Evolutionary conservation across 1,284 basidiomycete genomes (phyloP).

Genomic region (Anthracocystis setariae): DNA sequence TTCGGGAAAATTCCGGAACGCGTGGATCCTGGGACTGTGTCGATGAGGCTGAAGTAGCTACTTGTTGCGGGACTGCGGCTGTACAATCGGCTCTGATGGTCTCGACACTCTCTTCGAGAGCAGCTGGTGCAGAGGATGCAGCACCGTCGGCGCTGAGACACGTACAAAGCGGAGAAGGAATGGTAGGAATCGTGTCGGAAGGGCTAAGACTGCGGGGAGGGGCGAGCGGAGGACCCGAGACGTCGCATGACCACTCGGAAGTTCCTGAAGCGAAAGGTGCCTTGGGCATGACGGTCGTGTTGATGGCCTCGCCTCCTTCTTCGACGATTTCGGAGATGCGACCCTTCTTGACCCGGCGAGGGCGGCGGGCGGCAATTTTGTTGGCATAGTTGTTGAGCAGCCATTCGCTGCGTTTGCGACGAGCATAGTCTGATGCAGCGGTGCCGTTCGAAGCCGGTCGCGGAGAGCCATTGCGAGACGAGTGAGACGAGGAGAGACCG

Average conservation of each 20-base stretch:
- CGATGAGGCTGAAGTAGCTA: neutral
- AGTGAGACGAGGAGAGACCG: slow-evolving; percentile 14
- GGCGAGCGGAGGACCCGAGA: slow-evolving; percentile 48
- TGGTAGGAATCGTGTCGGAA: slow-evolving; percentile 58
- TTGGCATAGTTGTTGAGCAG: slow-evolving; percentile 52
- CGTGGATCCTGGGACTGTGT: neutral
- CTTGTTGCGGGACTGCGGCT: neutral
- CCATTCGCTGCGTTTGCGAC: slow-evolving; percentile 53
- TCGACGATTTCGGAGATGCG: slow-evolving; percentile 61
- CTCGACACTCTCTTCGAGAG: slow-evolving; percentile 51
- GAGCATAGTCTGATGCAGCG: slow-evolving; percentile 46
- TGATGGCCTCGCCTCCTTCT: slow-evolving; percentile 53
- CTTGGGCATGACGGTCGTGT: slow-evolving; percentile 51
- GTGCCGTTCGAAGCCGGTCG: slow-evolving; percentile 30
- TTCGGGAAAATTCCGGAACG: neutral
- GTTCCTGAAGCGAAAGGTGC: slow-evolving; percentile 15
- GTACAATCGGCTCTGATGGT: slow-evolving; percentile 28
- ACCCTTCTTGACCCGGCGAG: slow-evolving; percentile 53
- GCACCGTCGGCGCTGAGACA: slow-evolving; percentile 42
- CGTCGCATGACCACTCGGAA: slow-evolving; percentile 50
- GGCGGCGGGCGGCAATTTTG: slow-evolving; percentile 44
- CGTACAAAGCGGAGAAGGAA: slow-evolving; percentile 60
- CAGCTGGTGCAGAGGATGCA: slow-evolving; percentile 1
- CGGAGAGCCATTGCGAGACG: slow-evolving; percentile 15
- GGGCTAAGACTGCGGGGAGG: slow-evolving; percentile 53